These are phyloP conservation scores for Corymbia maculata DNA, from an alignment of 345 rosid genomes.

Conservation along the genomic window DNA sequence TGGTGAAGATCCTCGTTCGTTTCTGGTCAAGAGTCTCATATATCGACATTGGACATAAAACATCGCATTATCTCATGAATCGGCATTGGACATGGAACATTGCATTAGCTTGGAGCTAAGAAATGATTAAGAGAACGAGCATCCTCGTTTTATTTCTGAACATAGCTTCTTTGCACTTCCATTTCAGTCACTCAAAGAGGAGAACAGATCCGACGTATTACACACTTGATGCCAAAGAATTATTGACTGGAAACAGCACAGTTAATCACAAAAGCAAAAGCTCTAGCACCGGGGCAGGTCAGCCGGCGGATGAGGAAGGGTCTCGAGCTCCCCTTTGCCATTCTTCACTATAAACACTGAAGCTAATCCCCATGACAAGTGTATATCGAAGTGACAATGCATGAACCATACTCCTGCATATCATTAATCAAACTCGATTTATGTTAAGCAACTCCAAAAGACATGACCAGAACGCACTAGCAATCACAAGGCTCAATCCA, in stretches of 20 bases:
- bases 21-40: background rate
- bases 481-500: background rate
- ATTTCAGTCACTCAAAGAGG: background rate
- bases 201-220: background rate
- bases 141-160: background rate
- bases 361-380: constrained; percentile 78
- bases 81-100: background rate
- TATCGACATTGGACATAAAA: background rate
- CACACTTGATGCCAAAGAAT: background rate
- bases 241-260: background rate
- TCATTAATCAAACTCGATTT: background rate
- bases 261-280: background rate
- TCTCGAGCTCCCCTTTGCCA: constrained; percentile 47
- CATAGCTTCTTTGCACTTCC: background rate
- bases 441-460: background rate
- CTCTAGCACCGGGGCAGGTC: constrained; percentile 65
- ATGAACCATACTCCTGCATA: constrained; percentile 72
- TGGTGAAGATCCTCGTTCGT: background rate
- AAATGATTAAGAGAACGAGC: background rate
- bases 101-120: background rate
- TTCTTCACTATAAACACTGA: constrained; percentile 64
- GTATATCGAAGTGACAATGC: constrained; percentile 78
- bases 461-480: background rate
- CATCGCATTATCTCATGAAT: background rate
- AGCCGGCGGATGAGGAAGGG: constrained; percentile 65